Evolutionary conservation across 305 asterid genomes (phyloP).

Genomic region (Withania somnifera): DNA sequence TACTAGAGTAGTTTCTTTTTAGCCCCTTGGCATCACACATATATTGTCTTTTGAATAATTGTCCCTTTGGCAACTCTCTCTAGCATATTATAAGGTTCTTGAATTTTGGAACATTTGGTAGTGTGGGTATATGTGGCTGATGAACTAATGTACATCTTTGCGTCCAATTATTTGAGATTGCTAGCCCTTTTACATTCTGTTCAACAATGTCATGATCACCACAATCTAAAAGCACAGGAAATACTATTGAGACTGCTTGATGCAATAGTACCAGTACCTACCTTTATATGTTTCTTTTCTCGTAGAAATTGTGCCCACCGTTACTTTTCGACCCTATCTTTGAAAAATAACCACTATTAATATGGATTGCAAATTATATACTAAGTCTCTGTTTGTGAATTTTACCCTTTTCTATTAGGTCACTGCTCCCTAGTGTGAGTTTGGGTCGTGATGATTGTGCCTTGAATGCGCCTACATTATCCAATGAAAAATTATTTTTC

Average conservation of each 20-base stretch:
- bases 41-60: background rate
- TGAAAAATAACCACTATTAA: background rate
- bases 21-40: background rate
- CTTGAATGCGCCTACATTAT: too few species aligned
- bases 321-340: background rate
- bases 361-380: too few species aligned
- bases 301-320: background rate
- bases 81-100: background rate
- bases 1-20: background rate
- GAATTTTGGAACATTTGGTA: slow-evolving; percentile 1
- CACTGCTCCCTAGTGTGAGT: too few species aligned
- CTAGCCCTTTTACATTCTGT: background rate
- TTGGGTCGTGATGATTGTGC: too few species aligned
- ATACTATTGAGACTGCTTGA: background rate
- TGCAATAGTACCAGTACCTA: background rate
- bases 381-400: too few species aligned
- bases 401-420: too few species aligned
- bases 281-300: too few species aligned
- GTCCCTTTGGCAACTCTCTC: background rate
- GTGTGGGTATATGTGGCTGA: background rate
- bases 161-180: background rate
- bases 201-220: background rate
- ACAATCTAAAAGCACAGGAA: background rate
- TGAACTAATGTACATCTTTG: background rate
- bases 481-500: too few species aligned